Evolutionary conservation across 495 filamentous ascomycete genomes (phyloP), one percentile per base, ranked within the genome.

Genomic region (Penicillium bialowiezense): DNA sequence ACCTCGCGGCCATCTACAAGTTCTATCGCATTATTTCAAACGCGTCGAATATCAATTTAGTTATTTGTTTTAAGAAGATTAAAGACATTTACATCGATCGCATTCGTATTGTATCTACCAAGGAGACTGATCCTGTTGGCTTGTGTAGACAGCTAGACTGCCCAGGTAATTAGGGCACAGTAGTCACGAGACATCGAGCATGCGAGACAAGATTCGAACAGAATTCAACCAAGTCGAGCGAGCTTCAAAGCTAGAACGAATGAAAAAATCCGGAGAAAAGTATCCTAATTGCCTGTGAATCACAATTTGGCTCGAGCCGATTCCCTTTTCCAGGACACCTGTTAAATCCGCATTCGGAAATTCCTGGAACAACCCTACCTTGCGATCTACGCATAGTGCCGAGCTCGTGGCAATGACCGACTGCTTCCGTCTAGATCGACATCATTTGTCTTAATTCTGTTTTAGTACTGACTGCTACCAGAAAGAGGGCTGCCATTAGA

Each of bases 401-500:
- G 10, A 4, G 14, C 36, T 41, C 35, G 35, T 41, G 13, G 23
- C 28, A 24, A 14, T 13, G 10, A 41, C 29, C 15, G 43, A 38
- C 57, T 48, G 57, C 48, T 60, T 60, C 35, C 57, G 34, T 57
- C 24, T 33, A 44, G 18, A 36, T 36, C 15, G 13, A 37, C 33
- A 50, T 41, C 50, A 29, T 26, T 20, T 43, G 17, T n/a, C 24
- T 2, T 45, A 19, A 10, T 32, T 44, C 14, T 13, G 26, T 41
- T 50, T 15, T 41, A 26, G 41, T 7, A 1, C 3, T 3, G 26
- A 20, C 42, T 51, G 43, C 15, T 56, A 34, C 28, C 38, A 50
- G 29, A 32, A 12, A 31, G 2, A n/a, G 3, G 14, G 14, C 2
- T 12, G n/a, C 1, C 5, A 35, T 33, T 18, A 42, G 32, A 29